A percentile compares a stretch with the other conserved stretches of the same genome.
phyloP scores from a whole-genome alignment of 164 flowering plant genomes.

The Malania oleifera region DNA sequence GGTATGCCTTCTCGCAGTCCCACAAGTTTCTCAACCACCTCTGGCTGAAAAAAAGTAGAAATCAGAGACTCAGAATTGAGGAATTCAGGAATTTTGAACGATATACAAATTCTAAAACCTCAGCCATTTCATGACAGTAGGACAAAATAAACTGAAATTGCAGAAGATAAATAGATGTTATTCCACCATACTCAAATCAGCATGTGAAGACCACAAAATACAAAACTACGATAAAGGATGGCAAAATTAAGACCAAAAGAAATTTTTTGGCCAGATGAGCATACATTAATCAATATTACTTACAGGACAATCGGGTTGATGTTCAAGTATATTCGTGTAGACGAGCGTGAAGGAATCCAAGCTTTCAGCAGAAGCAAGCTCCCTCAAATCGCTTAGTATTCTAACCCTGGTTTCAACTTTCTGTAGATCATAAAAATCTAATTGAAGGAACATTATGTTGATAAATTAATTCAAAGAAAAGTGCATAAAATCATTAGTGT shows the following conservation, averaged over 20 bases:
- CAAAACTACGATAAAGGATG: no score
- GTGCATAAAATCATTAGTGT: no score
- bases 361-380: slow-evolving; percentile 97
- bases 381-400: slow-evolving; percentile 80
- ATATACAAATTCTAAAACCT: neutral
- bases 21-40: slow-evolving; percentile 93
- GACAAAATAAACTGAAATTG: no score
- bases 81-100: neutral
- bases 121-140: no score
- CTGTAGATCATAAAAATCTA: slow-evolving; percentile 32
- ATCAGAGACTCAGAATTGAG: neutral
- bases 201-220: no score
- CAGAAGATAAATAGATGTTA: neutral
- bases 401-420: slow-evolving; percentile 91
- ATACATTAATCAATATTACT: slow-evolving; percentile 17
- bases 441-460: neutral
- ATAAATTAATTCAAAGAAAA: neutral
- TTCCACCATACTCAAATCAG: neutral
- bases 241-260: no score
- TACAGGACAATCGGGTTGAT: slow-evolving; percentile 98
- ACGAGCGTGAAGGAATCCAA: slow-evolving; percentile 91
- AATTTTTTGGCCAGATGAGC: neutral
- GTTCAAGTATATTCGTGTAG: slow-evolving; percentile 89
- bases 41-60: slow-evolving; percentile 51
- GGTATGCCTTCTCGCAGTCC: slow-evolving; percentile 91